These are phyloP conservation scores for Pythium scleroteichum DNA, from an alignment of 352 stramenopile genomes.

Conservation along the genomic window DNA sequence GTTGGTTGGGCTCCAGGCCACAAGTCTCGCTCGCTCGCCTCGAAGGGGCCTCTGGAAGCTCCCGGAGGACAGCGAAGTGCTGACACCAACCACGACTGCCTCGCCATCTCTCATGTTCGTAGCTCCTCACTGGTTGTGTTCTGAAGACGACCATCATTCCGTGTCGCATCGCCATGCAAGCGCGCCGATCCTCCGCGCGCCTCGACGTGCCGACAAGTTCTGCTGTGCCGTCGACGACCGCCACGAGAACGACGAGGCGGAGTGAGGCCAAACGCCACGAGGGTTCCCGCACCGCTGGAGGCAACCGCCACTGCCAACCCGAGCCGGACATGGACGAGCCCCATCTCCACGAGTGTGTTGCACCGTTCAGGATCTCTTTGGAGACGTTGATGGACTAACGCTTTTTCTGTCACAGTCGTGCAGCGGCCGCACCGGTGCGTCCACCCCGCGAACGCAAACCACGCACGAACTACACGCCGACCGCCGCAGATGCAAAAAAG, in stretches of 20 bases:
- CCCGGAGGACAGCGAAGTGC: neutral
- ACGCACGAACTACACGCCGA: slow-evolving; percentile 22
- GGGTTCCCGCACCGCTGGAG: neutral
- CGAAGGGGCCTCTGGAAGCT: no score
- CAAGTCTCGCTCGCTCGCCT: no score
- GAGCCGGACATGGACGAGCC: neutral
- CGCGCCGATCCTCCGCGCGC: neutral
- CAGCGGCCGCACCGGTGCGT: neutral
- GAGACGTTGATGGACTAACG: neutral
- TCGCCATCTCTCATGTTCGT: neutral
- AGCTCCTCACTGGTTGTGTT: neutral
- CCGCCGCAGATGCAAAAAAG: neutral
- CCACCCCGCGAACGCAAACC: slow-evolving; percentile 24
- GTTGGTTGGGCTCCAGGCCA: no score
- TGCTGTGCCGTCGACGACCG: neutral
- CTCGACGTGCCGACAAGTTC: neutral
- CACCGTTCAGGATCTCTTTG: neutral
- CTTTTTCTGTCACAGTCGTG: neutral
- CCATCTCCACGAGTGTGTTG: neutral
- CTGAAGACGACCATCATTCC: slow-evolving; percentile 12
- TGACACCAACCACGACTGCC: neutral
- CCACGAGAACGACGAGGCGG: neutral
- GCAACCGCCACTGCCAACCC: neutral
- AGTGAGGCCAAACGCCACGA: neutral
- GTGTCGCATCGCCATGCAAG: neutral